Evolutionary conservation across 139 green algal species (phyloP).

Genomic region (Eudorina sp.): DNA sequence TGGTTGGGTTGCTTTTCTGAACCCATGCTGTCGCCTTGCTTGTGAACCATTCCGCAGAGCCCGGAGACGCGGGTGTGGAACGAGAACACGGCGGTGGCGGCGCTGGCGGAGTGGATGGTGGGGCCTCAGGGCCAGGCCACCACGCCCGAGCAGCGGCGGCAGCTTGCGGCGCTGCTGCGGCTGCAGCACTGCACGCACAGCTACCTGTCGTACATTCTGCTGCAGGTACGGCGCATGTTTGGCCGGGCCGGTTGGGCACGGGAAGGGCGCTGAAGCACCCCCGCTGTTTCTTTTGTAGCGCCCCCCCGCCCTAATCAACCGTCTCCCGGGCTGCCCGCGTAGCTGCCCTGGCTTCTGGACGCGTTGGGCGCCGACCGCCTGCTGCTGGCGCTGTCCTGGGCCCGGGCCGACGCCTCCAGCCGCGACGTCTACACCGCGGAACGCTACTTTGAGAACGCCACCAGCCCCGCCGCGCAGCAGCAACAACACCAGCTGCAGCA

Average conservation of each 20-base stretch:
- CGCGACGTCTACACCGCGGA: constrained; percentile 37
- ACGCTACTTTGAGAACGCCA: constrained; percentile 27
- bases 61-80: constrained; percentile 29
- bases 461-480: neutral
- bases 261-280: too few relatives aligned
- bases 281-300: too few relatives aligned
- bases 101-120: constrained; percentile 36
- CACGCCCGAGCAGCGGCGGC: constrained; percentile 12
- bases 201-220: constrained; percentile 41
- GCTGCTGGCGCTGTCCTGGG: constrained; percentile 39
- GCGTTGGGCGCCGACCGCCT: constrained; percentile 17
- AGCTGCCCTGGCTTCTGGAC: constrained; percentile 26
- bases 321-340: neutral
- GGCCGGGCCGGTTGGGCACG: neutral
- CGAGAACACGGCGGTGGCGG: constrained; percentile 44
- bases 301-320: neutral
- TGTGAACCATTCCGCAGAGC: neutral
- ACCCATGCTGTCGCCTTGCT: too few relatives aligned
- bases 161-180: constrained; percentile 29
- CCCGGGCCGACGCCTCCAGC: constrained; percentile 25
- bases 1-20: too few relatives aligned
- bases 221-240: constrained; percentile 15
- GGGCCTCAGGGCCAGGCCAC: constrained; percentile 1
- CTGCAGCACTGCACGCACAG: constrained; percentile 50
- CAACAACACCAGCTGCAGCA: neutral